Evolutionary conservation across 768 basidiomycete genomes (phyloP).

Genomic region (Leccinum subtestaceum): DNA sequence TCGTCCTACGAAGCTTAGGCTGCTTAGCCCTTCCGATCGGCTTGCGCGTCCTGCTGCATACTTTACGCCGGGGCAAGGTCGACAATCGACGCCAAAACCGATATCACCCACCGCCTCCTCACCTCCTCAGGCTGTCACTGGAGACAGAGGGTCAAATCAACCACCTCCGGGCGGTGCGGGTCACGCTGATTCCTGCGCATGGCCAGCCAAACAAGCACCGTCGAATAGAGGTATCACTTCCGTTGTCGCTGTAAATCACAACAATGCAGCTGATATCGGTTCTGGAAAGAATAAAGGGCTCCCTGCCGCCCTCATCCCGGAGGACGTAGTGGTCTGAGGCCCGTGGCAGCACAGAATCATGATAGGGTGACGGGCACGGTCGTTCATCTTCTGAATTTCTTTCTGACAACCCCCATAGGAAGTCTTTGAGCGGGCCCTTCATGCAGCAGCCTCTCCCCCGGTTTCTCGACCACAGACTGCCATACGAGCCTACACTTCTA

Average conservation of each 20-base stretch:
- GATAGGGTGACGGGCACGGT: slow-evolving; percentile 6
- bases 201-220: slow-evolving; percentile 9
- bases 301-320: slow-evolving; percentile 44
- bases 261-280: slow-evolving; percentile 26
- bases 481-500: not conserved
- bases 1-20: slow-evolving; percentile 45
- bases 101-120: slow-evolving; percentile 14
- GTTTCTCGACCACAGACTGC: slow-evolving; percentile 9
- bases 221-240: slow-evolving; percentile 8
- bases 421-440: slow-evolving; percentile 9
- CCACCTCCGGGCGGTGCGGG: not conserved
- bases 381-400: slow-evolving; percentile 10
- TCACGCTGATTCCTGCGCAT: slow-evolving; percentile 23
- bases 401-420: slow-evolving; percentile 8
- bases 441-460: slow-evolving; percentile 2
- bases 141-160: slow-evolving; percentile 13
- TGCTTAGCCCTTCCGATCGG: slow-evolving; percentile 47
- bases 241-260: slow-evolving; percentile 11
- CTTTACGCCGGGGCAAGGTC: not conserved
- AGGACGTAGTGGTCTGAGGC: slow-evolving; percentile 15
- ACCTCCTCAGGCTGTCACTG: not conserved
- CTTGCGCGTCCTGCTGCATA: slow-evolving; percentile 39
- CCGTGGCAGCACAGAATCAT: slow-evolving; percentile 19
- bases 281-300: slow-evolving; percentile 23
- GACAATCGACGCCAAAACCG: slow-evolving; percentile 16